phyloP scores from a whole-genome alignment of 495 filamentous ascomycete species.

The Glarea lozoyensis region DNA sequence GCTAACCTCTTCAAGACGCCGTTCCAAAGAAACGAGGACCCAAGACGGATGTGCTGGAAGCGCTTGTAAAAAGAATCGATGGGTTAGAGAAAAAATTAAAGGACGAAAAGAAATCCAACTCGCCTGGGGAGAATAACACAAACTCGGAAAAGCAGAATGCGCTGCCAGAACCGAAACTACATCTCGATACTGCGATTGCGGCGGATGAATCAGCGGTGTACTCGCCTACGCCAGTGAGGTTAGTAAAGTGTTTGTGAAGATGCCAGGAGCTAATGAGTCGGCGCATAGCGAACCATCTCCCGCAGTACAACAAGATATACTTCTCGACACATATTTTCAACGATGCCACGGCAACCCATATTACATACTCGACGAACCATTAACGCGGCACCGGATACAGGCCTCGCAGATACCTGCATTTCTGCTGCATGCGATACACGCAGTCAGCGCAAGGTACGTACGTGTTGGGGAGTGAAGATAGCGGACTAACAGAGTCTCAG shows the following conservation, averaged over 20 bases:
- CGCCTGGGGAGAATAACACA: slow-evolving; percentile 38
- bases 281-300: slow-evolving; percentile 28
- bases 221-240: slow-evolving; percentile 26
- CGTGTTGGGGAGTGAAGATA: background rate
- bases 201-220: slow-evolving; percentile 25
- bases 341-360: slow-evolving; percentile 73
- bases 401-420: slow-evolving; percentile 54
- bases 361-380: slow-evolving; percentile 64
- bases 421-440: slow-evolving; percentile 63
- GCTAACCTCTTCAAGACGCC: too few species aligned
- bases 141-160: slow-evolving; percentile 23
- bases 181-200: slow-evolving; percentile 10
- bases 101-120: slow-evolving; percentile 38
- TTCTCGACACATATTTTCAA: slow-evolving; percentile 69
- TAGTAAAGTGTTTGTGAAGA: background rate
- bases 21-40: slow-evolving; percentile 82
- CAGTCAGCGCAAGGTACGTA: slow-evolving; percentile 57
- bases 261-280: too few species aligned
- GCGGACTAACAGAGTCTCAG: slow-evolving; percentile 34
- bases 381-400: slow-evolving; percentile 56
- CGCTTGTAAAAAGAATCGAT: slow-evolving; percentile 73
- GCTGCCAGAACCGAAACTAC: slow-evolving; percentile 14
- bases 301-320: slow-evolving; percentile 38
- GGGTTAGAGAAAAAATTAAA: slow-evolving; percentile 73
- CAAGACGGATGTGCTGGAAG: slow-evolving; percentile 82